Base-by-base conservation (phyloP, 352 stramenopile species). In the Phytophthora fragariae region DNA sequence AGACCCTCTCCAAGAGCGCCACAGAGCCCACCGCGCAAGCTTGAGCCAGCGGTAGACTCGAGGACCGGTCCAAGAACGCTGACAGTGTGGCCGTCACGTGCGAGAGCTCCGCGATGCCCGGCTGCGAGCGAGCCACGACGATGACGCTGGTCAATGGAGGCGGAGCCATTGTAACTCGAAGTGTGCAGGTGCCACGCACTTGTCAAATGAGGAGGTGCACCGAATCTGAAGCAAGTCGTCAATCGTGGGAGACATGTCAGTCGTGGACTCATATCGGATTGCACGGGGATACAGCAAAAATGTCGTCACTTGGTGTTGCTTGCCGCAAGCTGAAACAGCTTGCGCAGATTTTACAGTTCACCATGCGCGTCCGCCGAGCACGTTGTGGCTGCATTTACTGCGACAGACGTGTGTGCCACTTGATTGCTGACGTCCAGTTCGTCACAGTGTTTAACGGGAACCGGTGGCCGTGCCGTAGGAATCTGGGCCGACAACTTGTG, bases 141-240 rank as follows among this genome's bases (percentile, higher is more conserved):
- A 37, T 5, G 35, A 65, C 71, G 52, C 55, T 72, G 57, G 63
- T 76, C 41, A 76, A 46, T 35, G 69, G 57, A 49, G 44, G 27
- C 24, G 61, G n/a, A 58, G 62, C 39, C 68, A 75, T 75, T 5
- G 24, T 31, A 72, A 62, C 33, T 63, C 19, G 47, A 29, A 56
- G 44, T 24, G 44, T 52, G 44, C 44, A 14, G 5, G 33, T 50
- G 65, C n/a, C 57, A 72, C 58, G 58, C 58, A 72, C 41, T 53
- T 70, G 63, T 70, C 63, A 70, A 70, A 50, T 70, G 53, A 50
- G 46, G n/a, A 60, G 54, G 31, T 60, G 56, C 41, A 17, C n/a
- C 17, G 57, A 71, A 71, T 66, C 65, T 72, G 65, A 70, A 70
- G 65, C 65, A 71, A 44, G 65, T 72, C 65, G 56, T 62, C 52